Conservation (phyloP, 1,284 basidiomycete genomes). For the Sphagnurus paluster region DNA sequence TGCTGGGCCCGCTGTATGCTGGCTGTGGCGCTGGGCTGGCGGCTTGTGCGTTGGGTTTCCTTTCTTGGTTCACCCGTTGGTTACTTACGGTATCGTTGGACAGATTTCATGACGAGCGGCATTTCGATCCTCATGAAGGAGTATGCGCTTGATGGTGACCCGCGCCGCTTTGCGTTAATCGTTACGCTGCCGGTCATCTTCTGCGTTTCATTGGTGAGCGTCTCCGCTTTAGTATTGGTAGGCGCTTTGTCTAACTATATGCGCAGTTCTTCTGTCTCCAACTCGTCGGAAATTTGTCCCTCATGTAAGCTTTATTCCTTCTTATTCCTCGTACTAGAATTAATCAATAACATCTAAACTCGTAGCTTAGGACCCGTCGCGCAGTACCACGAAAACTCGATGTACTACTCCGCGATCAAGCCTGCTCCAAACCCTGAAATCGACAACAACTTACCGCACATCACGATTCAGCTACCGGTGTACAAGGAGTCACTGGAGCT, state of each 20-base stretch:
- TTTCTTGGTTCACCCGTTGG: not conserved
- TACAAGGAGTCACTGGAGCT: constrained; percentile 75
- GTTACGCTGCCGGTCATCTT: constrained; percentile 69
- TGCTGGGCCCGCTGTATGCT: constrained; percentile 76
- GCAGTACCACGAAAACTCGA: constrained; percentile 75
- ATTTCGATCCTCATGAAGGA: constrained; percentile 62
- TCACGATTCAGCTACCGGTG: constrained; percentile 81
- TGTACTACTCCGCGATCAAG: constrained; percentile 69
- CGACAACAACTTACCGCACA: constrained; percentile 70
- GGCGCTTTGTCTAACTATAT: constrained; percentile 1
- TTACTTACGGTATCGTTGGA: not conserved
- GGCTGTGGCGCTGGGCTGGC: constrained; percentile 67
- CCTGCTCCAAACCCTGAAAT: constrained; percentile 63
- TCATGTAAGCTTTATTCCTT: constrained; percentile 33
- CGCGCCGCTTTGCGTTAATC: constrained; percentile 62
- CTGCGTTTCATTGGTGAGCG: constrained; percentile 65
- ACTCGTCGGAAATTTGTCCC: constrained; percentile 64
- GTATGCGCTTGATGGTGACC: constrained; percentile 65
- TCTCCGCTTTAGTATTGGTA: not conserved
- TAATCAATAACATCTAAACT: constrained; percentile 1
- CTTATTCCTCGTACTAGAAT: constrained; percentile 10
- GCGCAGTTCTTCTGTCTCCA: constrained; percentile 68
- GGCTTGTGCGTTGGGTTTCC: constrained; percentile 45
- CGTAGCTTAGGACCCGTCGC: constrained; percentile 71
- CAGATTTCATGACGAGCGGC: constrained; percentile 62